Conservation (phyloP, 495 filamentous ascomycete species). For the Aspergillus indologenus region DNA sequence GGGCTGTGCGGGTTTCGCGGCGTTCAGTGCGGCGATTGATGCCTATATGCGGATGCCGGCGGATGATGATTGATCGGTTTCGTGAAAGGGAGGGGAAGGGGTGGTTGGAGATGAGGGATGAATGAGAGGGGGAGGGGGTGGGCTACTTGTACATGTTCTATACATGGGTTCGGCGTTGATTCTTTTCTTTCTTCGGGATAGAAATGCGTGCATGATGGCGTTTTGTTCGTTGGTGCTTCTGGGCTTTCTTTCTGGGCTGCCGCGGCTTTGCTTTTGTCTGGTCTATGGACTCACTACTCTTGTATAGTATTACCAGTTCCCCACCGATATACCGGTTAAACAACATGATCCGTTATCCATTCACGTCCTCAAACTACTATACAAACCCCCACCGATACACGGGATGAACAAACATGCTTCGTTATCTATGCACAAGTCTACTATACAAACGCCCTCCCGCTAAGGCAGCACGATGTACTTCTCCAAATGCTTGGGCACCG, state of each 20-base stretch:
- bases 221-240: neutral
- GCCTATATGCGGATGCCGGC: constrained; percentile 72
- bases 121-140: neutral
- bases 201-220: neutral
- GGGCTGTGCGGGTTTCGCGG: constrained; percentile 92
- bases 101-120: neutral
- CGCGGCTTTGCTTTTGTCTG: too few species aligned
- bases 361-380: too few species aligned
- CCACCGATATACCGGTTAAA: too few species aligned
- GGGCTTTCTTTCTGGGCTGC: too few species aligned
- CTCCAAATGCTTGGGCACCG: constrained; percentile 81
- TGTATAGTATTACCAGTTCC: neutral
- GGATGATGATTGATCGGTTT: constrained; percentile 21
- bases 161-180: neutral
- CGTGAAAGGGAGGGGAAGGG: too few species aligned
- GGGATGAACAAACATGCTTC: neutral
- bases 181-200: neutral
- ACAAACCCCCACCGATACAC: too few species aligned
- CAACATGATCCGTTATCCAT: too few species aligned
- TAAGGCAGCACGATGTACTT: constrained; percentile 92
- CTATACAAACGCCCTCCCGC: neutral
- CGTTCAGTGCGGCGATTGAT: constrained; percentile 94
- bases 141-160: neutral
- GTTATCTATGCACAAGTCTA: constrained; percentile 20
- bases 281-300: neutral